Conservation (phyloP, 179 eudicot genomes). For the Heliamphora pulchella region DNA sequence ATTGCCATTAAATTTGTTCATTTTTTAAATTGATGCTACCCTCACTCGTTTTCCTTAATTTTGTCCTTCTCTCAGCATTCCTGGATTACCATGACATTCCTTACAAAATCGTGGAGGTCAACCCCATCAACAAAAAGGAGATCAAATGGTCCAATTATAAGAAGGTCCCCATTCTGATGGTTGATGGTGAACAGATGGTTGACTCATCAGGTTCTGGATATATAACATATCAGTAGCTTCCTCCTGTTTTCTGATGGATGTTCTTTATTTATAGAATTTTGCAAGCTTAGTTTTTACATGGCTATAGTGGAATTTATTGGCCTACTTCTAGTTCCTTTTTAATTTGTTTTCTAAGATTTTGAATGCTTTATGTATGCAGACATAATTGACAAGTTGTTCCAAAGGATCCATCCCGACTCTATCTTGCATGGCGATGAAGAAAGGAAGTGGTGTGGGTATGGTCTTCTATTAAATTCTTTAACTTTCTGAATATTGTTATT, state of each 20-base stretch:
- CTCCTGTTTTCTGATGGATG: not conserved
- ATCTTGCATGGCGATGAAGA: no score
- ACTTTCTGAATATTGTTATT: conserved; percentile 2
- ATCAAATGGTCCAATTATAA: conserved; percentile 95
- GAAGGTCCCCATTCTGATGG: conserved; percentile 87
- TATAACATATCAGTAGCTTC: not conserved
- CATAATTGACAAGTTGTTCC: conserved; percentile 52
- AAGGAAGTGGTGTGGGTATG: conserved; percentile 73
- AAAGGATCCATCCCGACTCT: conserved; percentile 42
- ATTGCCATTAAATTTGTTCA: not conserved
- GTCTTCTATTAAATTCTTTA: not conserved
- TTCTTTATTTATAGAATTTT: no score
- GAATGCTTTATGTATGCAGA: conserved; percentile 37
- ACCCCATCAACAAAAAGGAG: conserved; percentile 94
- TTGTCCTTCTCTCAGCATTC: conserved; percentile 55
- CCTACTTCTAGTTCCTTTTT: not conserved
- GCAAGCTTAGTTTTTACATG: not conserved
- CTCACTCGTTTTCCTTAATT: not conserved
- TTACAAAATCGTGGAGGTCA: conserved; percentile 96
- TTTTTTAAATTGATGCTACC: not conserved
- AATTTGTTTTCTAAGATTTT: not conserved
- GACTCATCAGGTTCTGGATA: conserved; percentile 75
- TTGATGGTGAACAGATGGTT: conserved; percentile 83
- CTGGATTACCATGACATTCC: conserved; percentile 80
- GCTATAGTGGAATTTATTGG: not conserved